These are phyloP conservation scores for Stellera chamaejasme DNA, from an alignment of 345 rosid genomes.

Conservation along the genomic window DNA sequence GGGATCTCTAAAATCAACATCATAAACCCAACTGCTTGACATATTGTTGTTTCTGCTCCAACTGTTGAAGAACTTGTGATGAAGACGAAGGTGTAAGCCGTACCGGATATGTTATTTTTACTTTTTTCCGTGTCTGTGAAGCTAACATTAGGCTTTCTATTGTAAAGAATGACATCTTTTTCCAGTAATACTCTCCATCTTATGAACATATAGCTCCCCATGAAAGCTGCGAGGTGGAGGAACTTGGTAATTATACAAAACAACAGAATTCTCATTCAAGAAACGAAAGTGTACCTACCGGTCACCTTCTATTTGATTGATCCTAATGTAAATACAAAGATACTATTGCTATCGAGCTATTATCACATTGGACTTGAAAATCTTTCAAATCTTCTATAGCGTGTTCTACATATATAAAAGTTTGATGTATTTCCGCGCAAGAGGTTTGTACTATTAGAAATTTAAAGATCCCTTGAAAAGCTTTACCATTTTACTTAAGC, in stretches of 20 bases:
- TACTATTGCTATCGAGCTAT: constrained; percentile 12
- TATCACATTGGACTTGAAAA: no score
- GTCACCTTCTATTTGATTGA: constrained; percentile 20
- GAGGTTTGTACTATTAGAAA: no score
- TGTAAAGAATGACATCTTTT: constrained; percentile 9
- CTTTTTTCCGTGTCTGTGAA: not conserved
- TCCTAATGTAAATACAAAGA: constrained; percentile 20
- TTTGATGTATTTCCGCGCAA: no score
- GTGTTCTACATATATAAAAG: no score
- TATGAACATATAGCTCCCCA: constrained; percentile 71
- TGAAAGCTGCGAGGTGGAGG: constrained; percentile 87
- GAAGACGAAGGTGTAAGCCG: constrained; percentile 75
- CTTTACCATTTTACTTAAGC: no score
- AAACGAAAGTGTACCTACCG: constrained; percentile 8
- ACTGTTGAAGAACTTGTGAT: constrained; percentile 77
- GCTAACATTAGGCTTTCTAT: not conserved
- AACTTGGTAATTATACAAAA: constrained; percentile 51
- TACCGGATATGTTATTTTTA: not conserved
- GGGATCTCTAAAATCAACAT: no score
- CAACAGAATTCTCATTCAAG: constrained; percentile 27
- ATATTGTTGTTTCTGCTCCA: constrained; percentile 75
- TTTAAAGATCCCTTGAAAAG: no score
- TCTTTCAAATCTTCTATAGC: no score
- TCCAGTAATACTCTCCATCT: constrained; percentile 66
- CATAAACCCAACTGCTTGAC: constrained; percentile 76